phyloP scores from a whole-genome alignment of 1,284 basidiomycete genomes.

The Cryptococcus deneoformans region DNA sequence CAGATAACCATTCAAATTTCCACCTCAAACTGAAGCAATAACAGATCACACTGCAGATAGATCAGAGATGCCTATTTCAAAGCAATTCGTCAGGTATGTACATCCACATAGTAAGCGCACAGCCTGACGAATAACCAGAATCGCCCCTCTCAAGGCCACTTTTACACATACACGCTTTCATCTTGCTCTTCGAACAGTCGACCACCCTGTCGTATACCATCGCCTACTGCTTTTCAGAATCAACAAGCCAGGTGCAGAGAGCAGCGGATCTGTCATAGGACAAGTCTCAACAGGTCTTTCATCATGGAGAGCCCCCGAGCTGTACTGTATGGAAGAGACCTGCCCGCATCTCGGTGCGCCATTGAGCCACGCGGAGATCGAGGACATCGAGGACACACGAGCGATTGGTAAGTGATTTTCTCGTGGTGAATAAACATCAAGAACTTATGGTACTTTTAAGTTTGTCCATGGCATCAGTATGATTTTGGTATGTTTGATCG shows the following conservation, averaged over 20 bases:
- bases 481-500: constrained; percentile 34
- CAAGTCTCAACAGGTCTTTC: constrained; percentile 5
- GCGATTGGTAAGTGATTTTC: constrained; percentile 27
- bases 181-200: constrained; percentile 62
- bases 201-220: constrained; percentile 59
- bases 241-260: constrained; percentile 40
- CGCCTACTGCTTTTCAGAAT: constrained; percentile 70
- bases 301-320: constrained; percentile 50
- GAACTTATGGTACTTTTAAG: constrained; percentile 38
- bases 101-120: constrained; percentile 11
- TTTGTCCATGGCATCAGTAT: constrained; percentile 82
- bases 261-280: constrained; percentile 1
- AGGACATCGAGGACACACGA: constrained; percentile 37
- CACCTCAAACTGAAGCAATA: background rate
- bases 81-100: background rate
- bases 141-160: constrained; percentile 55
- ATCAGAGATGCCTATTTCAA: background rate
- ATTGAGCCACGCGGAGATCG: constrained; percentile 59
- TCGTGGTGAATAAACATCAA: background rate
- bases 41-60: background rate
- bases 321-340: constrained; percentile 80
- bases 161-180: constrained; percentile 66
- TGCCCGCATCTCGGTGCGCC: constrained; percentile 84
- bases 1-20: background rate
- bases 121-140: constrained; percentile 49